These are phyloP conservation scores for Nannochloropsis salina DNA, from an alignment of 108 stramenopile species.

Conservation along the genomic window DNA sequence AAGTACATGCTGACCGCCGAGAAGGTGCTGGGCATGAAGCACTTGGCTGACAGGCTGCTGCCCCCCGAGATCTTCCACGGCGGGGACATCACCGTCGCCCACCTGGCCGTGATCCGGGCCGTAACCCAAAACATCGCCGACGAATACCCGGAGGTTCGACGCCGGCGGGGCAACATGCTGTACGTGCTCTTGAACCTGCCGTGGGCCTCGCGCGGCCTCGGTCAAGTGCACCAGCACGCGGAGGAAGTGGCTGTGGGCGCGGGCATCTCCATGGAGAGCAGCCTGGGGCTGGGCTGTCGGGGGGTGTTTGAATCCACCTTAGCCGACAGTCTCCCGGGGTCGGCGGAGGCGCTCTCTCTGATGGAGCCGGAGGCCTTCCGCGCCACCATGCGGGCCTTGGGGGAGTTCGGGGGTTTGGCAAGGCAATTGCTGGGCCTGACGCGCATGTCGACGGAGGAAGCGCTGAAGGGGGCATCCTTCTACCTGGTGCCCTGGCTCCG, in stretches of 20 bases:
- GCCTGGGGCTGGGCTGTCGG: not conserved
- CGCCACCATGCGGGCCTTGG: not conserved
- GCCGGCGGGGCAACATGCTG: constrained; percentile 1
- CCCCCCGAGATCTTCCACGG: not conserved
- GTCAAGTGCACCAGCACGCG: not conserved
- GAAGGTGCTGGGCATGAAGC: not conserved
- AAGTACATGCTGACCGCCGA: not conserved
- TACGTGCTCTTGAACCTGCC: not conserved
- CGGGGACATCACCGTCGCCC: not conserved
- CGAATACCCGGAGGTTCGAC: not conserved
- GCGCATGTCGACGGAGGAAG: not conserved
- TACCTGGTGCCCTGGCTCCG: not conserved
- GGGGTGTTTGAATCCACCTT: not conserved
- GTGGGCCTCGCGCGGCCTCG: not conserved
- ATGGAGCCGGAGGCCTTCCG: not conserved
- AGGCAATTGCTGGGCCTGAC: not conserved
- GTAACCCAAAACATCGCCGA: constrained; percentile 1
- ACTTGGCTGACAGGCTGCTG: not conserved
- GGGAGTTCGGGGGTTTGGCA: not conserved
- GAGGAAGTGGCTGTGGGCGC: not conserved
- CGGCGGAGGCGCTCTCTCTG: not conserved
- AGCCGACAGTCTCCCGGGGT: not conserved
- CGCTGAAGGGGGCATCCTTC: constrained; percentile 4
- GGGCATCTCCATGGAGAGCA: constrained; percentile 10
- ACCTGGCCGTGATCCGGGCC: constrained; percentile 7